A percentile compares a stretch with the other conserved stretches of the same genome.
These are phyloP conservation scores for Russula griseocarnosa DNA, from an alignment of 768 basidiomycete genomes.

Conservation along the genomic window DNA sequence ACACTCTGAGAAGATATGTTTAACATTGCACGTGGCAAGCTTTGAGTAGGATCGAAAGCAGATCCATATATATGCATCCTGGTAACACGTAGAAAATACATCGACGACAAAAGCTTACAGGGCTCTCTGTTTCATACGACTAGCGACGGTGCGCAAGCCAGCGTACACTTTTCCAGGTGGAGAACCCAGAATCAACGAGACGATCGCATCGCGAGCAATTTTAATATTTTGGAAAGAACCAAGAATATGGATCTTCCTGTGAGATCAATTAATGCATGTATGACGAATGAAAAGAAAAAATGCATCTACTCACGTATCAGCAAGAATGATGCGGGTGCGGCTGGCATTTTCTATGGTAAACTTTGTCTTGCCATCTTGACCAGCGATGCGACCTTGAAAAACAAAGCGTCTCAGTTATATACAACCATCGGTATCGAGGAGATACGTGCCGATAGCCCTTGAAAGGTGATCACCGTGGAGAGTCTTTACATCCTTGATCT, in stretches of 20 bases:
- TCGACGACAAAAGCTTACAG: slow-evolving; percentile 42
- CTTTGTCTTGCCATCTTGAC: slow-evolving; percentile 97
- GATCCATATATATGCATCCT: slow-evolving; percentile 9
- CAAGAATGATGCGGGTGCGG: slow-evolving; percentile 95
- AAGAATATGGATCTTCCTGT: slow-evolving; percentile 95
- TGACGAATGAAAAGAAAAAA: slow-evolving; percentile 26
- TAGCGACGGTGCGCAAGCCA: slow-evolving; percentile 84
- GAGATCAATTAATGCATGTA: slow-evolving; percentile 11
- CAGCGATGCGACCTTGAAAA: slow-evolving; percentile 84
- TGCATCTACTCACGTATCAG: slow-evolving; percentile 74
- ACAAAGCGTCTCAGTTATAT: slow-evolving; percentile 8
- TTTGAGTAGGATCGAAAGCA: too few species aligned
- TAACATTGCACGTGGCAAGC: background rate
- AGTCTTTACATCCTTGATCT: slow-evolving; percentile 99
- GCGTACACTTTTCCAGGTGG: slow-evolving; percentile 95
- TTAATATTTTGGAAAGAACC: slow-evolving; percentile 99
- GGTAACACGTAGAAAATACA: slow-evolving; percentile 6
- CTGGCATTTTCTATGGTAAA: slow-evolving; percentile 98
- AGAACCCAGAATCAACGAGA: slow-evolving; percentile 90
- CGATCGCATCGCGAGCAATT: slow-evolving; percentile 92
- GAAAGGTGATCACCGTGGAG: slow-evolving; percentile 96
- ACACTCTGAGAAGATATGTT: slow-evolving; percentile 3
- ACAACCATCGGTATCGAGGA: background rate
- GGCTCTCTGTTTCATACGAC: slow-evolving; percentile 89
- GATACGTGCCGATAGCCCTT: slow-evolving; percentile 80